Conservation (phyloP, 106 monocot species). For the Acorus calamus region DNA sequence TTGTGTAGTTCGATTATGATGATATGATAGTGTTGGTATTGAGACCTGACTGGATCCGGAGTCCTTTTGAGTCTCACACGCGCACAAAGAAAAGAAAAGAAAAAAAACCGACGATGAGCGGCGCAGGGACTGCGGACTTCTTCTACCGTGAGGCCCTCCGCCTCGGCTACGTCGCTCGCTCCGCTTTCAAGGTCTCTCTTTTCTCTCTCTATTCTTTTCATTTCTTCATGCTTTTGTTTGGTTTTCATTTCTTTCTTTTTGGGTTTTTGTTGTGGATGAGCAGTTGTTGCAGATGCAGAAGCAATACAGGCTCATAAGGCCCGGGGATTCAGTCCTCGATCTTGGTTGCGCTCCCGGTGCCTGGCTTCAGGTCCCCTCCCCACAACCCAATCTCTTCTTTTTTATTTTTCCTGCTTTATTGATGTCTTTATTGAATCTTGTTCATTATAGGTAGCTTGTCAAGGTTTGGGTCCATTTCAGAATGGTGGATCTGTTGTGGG, state of each 20-base stretch:
- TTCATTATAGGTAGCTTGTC: conserved; percentile 71
- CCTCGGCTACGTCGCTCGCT: conserved; percentile 85
- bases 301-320: conserved; percentile 67
- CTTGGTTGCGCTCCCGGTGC: conserved; percentile 98
- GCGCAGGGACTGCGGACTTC: conserved; percentile 64
- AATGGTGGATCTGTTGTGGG: conserved; percentile 84
- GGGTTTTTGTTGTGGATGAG: not conserved
- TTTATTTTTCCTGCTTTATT: not conserved
- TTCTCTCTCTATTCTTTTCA: not conserved
- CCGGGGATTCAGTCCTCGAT: conserved; percentile 80
- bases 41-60: too few relatives aligned
- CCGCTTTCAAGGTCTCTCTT: conserved; percentile 78
- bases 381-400: not conserved
- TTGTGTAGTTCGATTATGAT: too few relatives aligned
- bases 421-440: not conserved
- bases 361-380: conserved; percentile 97
- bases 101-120: conserved; percentile 54
- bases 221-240: not conserved
- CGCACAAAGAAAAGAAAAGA: too few relatives aligned
- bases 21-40: too few relatives aligned
- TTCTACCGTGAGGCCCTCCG: conserved; percentile 90
- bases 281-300: conserved; percentile 96
- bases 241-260: not conserved
- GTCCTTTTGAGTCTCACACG: too few relatives aligned
- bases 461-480: conserved; percentile 76